Conservation (phyloP, 1,284 basidiomycete genomes). For the Sphagnurus paluster region DNA sequence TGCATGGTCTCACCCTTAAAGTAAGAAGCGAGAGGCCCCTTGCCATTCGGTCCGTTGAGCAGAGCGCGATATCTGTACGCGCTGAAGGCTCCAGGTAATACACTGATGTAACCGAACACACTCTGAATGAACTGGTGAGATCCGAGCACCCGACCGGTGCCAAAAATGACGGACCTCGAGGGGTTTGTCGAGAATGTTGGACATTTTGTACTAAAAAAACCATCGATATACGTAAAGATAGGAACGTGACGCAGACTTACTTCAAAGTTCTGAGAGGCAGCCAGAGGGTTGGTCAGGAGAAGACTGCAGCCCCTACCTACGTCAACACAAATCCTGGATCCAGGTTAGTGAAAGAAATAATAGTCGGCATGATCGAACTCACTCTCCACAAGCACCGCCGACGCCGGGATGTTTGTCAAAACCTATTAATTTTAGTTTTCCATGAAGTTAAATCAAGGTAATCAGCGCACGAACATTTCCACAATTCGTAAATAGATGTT, state of each 20-base stretch:
- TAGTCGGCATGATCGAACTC: conserved; percentile 25
- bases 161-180: conserved; percentile 58
- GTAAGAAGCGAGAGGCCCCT: conserved; percentile 87
- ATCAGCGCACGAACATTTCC: conserved; percentile 70
- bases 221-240: conserved; percentile 2
- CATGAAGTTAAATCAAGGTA: neutral
- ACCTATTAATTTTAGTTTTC: conserved; percentile 36
- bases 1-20: conserved; percentile 93
- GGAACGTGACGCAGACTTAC: conserved; percentile 29
- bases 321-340: conserved; percentile 77
- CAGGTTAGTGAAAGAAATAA: neutral
- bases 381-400: conserved; percentile 95
- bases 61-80: conserved; percentile 90
- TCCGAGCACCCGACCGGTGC: neutral
- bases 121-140: conserved; percentile 43
- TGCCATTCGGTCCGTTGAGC: conserved; percentile 78
- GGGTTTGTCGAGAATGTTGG: conserved; percentile 91
- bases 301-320: conserved; percentile 77
- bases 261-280: conserved; percentile 91
- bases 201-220: conserved; percentile 77
- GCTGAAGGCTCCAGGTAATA: conserved; percentile 89
- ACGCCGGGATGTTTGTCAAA: conserved; percentile 91
- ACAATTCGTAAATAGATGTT: conserved; percentile 93
- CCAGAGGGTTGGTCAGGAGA: conserved; percentile 83
- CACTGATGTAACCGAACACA: conserved; percentile 90